Conservation (phyloP, 1,139 yeast species). For the Wickerhamomyces sp. region DNA sequence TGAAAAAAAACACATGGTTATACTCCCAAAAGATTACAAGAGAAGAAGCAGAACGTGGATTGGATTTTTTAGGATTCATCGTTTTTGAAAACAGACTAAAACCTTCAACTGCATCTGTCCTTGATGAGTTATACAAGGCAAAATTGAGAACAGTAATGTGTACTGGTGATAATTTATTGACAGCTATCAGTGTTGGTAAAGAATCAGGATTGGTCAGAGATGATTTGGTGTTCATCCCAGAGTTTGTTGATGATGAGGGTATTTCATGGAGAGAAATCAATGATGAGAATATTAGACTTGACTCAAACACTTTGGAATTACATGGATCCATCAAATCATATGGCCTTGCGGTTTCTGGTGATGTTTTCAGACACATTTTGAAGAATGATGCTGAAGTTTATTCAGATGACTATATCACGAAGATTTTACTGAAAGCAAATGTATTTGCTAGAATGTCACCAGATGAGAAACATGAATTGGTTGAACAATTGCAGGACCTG, state of each 20-base stretch:
- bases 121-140: constrained; percentile 56
- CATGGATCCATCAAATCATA: constrained; percentile 33
- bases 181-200: constrained; percentile 89
- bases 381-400: constrained; percentile 38
- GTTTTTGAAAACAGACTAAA: constrained; percentile 89
- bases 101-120: constrained; percentile 56
- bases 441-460: constrained; percentile 98
- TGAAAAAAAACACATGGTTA: constrained; percentile 38
- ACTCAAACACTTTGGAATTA: constrained; percentile 49
- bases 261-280: constrained; percentile 64
- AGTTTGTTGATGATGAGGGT: constrained; percentile 33
- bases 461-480: constrained; percentile 94
- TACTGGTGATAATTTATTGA: constrained; percentile 92
- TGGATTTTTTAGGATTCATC: constrained; percentile 81
- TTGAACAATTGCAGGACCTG: constrained; percentile 73
- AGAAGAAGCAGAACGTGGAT: constrained; percentile 58
- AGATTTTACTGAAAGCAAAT: constrained; percentile 65
- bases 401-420: constrained; percentile 40
- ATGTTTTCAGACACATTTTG: constrained; percentile 73
- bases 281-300: constrained; percentile 48
- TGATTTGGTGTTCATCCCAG: constrained; percentile 62
- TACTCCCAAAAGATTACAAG: constrained; percentile 44
- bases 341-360: constrained; percentile 86
- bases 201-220: constrained; percentile 67
- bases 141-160: constrained; percentile 87